Percentiles rank a stretch among this genome's conserved stretches.
Conservation (phyloP, 495 filamentous ascomycete species). For the Friedmanniomyces endolithicus region DNA sequence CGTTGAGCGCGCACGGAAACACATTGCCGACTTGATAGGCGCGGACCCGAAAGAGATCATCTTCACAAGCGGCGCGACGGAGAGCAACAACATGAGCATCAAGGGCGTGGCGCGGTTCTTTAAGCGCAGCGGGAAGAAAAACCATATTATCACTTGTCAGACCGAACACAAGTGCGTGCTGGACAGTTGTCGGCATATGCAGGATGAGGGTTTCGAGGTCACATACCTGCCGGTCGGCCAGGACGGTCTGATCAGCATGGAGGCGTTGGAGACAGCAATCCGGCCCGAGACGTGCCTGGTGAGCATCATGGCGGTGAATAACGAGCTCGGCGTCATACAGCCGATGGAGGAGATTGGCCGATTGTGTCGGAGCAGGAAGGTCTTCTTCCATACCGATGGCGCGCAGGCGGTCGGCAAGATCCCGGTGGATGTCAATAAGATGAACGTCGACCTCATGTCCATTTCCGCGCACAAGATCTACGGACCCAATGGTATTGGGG, state of each 20-base stretch:
- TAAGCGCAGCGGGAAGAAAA: constrained; percentile 85
- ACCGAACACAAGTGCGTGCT: constrained; percentile 99
- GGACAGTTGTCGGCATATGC: constrained; percentile 89
- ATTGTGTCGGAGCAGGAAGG: constrained; percentile 78
- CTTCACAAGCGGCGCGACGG: constrained; percentile 93
- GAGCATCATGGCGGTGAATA: constrained; percentile 98
- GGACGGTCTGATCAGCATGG: constrained; percentile 72
- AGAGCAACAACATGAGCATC: constrained; percentile 99
- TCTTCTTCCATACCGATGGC: constrained; percentile 97
- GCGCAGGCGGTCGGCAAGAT: constrained; percentile 98
- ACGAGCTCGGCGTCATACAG: constrained; percentile 97
- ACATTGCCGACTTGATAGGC: constrained; percentile 78
- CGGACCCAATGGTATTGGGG: constrained; percentile 91
- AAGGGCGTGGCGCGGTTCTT: constrained; percentile 97
- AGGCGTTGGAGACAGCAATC: constrained; percentile 80
- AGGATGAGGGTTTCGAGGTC: constrained; percentile 91
- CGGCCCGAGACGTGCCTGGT: constrained; percentile 83
- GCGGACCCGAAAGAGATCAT: constrained; percentile 97
- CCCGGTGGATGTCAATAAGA: constrained; percentile 85
- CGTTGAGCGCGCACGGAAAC: constrained; percentile 68
- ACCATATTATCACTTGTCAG: constrained; percentile 91
- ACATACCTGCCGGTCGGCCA: constrained; percentile 84
- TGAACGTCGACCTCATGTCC: constrained; percentile 96
- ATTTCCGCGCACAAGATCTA: constrained; percentile 99
- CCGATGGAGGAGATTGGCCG: constrained; percentile 87